Conservation (phyloP, 169 alveolate genomes). For the Eimeria nieschulzi region DNA sequence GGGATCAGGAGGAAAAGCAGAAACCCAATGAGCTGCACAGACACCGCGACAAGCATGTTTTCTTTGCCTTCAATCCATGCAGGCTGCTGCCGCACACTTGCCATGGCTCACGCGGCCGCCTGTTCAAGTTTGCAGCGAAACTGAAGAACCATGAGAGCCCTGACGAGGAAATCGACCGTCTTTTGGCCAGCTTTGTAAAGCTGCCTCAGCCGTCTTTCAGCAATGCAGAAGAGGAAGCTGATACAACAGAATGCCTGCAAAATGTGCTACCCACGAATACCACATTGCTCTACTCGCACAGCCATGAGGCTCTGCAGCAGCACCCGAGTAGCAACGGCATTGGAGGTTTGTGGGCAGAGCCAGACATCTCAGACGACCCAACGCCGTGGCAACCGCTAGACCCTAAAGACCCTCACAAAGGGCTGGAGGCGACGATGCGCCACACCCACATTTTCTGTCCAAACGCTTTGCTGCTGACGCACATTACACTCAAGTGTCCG, state of each 20-base stretch:
- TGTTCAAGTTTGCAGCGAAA: constrained; percentile 53
- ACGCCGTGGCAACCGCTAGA: constrained; percentile 46
- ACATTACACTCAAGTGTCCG: constrained; percentile 44
- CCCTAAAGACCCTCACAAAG: constrained; percentile 4
- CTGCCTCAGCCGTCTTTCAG: background rate
- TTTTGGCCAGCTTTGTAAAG: background rate
- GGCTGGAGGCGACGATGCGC: constrained; percentile 27
- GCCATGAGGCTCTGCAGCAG: background rate
- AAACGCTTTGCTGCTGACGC: constrained; percentile 1
- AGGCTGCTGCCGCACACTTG: constrained; percentile 49
- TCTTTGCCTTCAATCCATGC: constrained; percentile 53
- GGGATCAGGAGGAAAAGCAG: background rate
- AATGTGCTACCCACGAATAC: constrained; percentile 26
- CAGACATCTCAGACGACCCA: constrained; percentile 33
- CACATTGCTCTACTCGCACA: constrained; percentile 1
- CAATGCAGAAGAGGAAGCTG: constrained; percentile 24
- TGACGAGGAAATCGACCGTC: constrained; percentile 40
- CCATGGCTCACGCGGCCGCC: constrained; percentile 60
- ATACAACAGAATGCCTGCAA: constrained; percentile 46
- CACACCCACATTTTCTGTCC: constrained; percentile 44
- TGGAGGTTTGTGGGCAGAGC: background rate
- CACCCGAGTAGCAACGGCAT: constrained; percentile 29
- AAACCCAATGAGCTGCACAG: background rate
- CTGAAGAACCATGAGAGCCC: constrained; percentile 27
- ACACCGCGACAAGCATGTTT: constrained; percentile 47